phyloP scores from a whole-genome alignment of 352 stramenopile genomes.

The Pythium phragmitis region DNA sequence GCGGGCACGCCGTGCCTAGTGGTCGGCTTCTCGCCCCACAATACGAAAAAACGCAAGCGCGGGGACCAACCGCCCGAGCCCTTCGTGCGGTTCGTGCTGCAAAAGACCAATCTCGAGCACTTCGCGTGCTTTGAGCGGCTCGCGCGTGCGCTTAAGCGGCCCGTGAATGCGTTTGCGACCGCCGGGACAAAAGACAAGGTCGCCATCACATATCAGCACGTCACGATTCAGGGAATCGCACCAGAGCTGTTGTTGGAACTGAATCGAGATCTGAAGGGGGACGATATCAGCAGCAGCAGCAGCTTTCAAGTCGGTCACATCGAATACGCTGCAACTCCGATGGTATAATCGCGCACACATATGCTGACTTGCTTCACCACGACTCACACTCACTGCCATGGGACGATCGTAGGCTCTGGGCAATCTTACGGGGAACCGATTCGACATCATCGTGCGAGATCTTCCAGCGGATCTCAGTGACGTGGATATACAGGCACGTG shows the following conservation, averaged over 20 bases:
- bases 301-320: constrained; percentile 49
- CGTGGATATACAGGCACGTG: constrained; percentile 21
- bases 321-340: constrained; percentile 44
- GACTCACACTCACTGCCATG: neutral
- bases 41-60: constrained; percentile 72
- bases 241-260: constrained; percentile 44
- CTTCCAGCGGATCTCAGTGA: constrained; percentile 28
- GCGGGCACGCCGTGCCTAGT: constrained; percentile 45
- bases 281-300: neutral
- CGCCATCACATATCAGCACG: constrained; percentile 65
- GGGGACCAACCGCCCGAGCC: constrained; percentile 33
- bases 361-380: neutral
- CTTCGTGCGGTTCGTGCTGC: constrained; percentile 65
- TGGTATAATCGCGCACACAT: constrained; percentile 32
- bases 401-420: constrained; percentile 37
- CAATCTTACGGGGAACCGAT: constrained; percentile 56
- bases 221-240: constrained; percentile 47
- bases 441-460: constrained; percentile 50
- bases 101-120: constrained; percentile 77
- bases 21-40: constrained; percentile 62
- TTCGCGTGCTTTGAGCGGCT: constrained; percentile 70
- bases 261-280: constrained; percentile 25
- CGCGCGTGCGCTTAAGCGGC: constrained; percentile 36
- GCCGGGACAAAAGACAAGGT: constrained; percentile 79
- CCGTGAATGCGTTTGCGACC: constrained; percentile 58